These are phyloP conservation scores for Athelia psychrophila DNA, from an alignment of 1,284 basidiomycete species.

Conservation along the genomic window DNA sequence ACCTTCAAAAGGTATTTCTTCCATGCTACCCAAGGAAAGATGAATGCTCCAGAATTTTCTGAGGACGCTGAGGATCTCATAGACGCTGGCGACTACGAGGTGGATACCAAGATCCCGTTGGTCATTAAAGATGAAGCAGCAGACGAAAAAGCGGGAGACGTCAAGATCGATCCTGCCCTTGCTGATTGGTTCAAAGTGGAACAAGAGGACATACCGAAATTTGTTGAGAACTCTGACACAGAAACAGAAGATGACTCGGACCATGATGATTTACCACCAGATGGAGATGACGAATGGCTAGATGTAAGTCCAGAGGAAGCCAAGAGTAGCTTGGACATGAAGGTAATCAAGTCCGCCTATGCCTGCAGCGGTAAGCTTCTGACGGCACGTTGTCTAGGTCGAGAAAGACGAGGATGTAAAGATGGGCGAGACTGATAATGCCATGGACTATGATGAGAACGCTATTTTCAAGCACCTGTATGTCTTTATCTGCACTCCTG, in stretches of 20 bases:
- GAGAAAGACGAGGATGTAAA: conserved; percentile 29
- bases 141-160: conserved; percentile 20
- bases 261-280: conserved; percentile 47
- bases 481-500: conserved; percentile 20
- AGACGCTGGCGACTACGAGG: conserved; percentile 40
- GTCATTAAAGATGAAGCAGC: conserved; percentile 15
- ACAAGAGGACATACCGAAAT: conserved; percentile 6
- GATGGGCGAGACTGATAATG: conserved; percentile 68
- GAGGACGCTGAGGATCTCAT: conserved; percentile 18
- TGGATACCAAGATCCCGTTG: conserved; percentile 26
- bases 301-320: conserved; percentile 8
- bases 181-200: conserved; percentile 67
- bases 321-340: conserved; percentile 8
- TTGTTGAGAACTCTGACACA: conserved; percentile 38
- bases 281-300: conserved; percentile 37
- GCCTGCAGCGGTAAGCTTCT: too few species aligned
- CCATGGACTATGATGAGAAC: conserved; percentile 75
- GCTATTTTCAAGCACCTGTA: conserved; percentile 80
- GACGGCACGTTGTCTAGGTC: conserved; percentile 8
- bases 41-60: conserved; percentile 27
- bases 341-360: conserved; percentile 3
- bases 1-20: conserved; percentile 63
- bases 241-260: conserved; percentile 72
- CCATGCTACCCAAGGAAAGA: conserved; percentile 47
- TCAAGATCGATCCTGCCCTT: conserved; percentile 41